These are phyloP conservation scores for Candida anutae DNA, from an alignment of 1,139 yeast species.

Conservation along the genomic window DNA sequence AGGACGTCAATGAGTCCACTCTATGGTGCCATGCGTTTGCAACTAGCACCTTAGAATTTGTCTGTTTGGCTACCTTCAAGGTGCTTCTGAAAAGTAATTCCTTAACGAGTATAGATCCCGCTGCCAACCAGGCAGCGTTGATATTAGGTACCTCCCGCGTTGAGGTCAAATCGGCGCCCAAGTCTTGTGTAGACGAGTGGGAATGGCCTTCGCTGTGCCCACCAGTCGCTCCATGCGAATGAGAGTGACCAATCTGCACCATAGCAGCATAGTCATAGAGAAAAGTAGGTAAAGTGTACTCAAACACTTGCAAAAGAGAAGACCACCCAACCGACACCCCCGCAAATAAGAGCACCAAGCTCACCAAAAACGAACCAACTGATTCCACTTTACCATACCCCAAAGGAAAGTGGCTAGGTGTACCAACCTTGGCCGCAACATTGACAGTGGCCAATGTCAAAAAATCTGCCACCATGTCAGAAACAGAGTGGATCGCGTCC, in stretches of 20 bases:
- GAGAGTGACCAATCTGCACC: conserved; percentile 48
- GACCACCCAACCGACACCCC: conserved; percentile 92
- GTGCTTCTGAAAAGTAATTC: conserved; percentile 85
- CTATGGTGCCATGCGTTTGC: conserved; percentile 99
- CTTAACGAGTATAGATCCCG: conserved; percentile 75
- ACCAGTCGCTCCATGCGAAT: conserved; percentile 26
- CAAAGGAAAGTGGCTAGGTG: conserved; percentile 56
- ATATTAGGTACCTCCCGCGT: conserved; percentile 50
- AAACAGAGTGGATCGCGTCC: conserved; percentile 86
- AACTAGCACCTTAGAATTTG: conserved; percentile 80
- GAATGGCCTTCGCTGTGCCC: conserved; percentile 1
- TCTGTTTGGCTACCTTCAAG: conserved; percentile 62
- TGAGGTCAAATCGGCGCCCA: conserved; percentile 1
- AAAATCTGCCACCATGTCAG: conserved; percentile 85
- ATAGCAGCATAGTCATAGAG: conserved; percentile 34
- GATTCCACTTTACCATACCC: conserved; percentile 95
- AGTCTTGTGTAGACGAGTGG: conserved; percentile 8
- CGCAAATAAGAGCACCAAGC: conserved; percentile 74
- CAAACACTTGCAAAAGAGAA: conserved; percentile 62
- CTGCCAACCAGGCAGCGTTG: conserved; percentile 95
- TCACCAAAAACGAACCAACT: conserved; percentile 82
- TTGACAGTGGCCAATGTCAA: conserved; percentile 85
- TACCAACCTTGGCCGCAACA: conserved; percentile 62
- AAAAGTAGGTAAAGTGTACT: conserved; percentile 55
- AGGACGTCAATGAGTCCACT: conserved; percentile 87